Base-by-base conservation (phyloP, 2,329 filamentous ascomycete genomes). In the Alternaria conjuncta region DNA sequence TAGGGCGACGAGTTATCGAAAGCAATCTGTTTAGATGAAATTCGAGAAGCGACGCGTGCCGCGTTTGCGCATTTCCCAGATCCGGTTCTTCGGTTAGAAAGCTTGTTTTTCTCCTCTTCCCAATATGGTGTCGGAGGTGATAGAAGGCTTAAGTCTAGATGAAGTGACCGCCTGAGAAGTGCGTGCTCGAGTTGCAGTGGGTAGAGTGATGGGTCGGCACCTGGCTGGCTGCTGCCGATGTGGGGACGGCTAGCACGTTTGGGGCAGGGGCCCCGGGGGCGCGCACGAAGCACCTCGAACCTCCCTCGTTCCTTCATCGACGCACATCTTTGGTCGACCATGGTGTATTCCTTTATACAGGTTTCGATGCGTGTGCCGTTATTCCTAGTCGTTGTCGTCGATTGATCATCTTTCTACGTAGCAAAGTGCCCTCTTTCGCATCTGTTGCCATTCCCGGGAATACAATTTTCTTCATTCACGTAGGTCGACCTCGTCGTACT, bases 21-120 rank as follows among this genome's bases (percentile, higher is more conserved):
- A 59, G 49, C 23, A 62, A 62, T 62, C 11, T 62, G 55, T 62
- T 62, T 59, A 62, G 23, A 62, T 62, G 55, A 62, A 58, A 41
- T 61, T 47, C 32, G 60, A 53, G 47, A 59, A 32, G 60, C 60
- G 41, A 62, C 47, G 21, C 13, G 49, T 59, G 60, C 55, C 49
- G 47, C 45, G 28, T 28, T 23, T 50, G 41, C 60, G 28, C 30
- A 41, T 43, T 41, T 41, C 55, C 60, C 47, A 25, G 43, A 32
- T 54, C n/a, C 30, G 18, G 47, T 18, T n/a, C 28, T 47, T 62
- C 45, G 63, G 51, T 46, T 43, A 21, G 36, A 51, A 63, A 63
- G 63, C 59, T 56, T 65, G 46, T 65, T 49, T 61, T 18, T 26
- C 20, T 28, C 18, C 26, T 41, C 18, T n/a, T 54, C 25, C 54